Evolutionary conservation across 2,329 filamentous ascomycete species (phyloP).

Genomic region (Ustilaginoidea virens): DNA sequence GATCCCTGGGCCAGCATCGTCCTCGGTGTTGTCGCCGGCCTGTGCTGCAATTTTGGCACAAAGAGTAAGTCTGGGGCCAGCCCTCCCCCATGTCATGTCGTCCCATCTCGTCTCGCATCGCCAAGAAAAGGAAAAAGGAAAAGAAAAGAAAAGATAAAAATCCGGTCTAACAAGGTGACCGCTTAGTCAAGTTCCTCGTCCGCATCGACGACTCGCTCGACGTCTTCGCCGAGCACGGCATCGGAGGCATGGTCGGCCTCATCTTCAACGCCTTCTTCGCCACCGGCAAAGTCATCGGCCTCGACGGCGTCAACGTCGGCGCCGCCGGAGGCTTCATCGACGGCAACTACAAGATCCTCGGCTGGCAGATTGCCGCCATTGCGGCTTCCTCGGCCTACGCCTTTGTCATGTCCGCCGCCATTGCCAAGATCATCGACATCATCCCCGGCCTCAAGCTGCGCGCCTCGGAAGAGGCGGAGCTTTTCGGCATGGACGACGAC

Average conservation of each 20-base stretch:
- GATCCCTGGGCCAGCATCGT: conserved; percentile 52
- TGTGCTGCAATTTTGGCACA: conserved; percentile 53
- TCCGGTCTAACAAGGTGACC: conserved; percentile 5
- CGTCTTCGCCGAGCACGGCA: conserved; percentile 55
- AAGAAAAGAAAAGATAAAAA: neutral
- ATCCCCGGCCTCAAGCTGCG: conserved; percentile 67
- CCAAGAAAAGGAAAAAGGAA: neutral
- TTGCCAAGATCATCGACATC: conserved; percentile 61
- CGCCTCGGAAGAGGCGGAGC: conserved; percentile 66
- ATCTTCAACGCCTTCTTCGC: conserved; percentile 62
- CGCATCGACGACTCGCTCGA: conserved; percentile 57
- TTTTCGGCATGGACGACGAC: conserved; percentile 79
- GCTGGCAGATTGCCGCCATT: conserved; percentile 69
- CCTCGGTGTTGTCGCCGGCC: conserved; percentile 49
- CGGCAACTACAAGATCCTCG: conserved; percentile 58
- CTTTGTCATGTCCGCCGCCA: conserved; percentile 57
- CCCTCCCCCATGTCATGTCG: conserved; percentile 6
- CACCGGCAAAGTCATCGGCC: conserved; percentile 53
- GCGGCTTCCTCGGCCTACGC: conserved; percentile 49
- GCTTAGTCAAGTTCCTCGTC: conserved; percentile 43
- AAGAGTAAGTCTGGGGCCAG: conserved; percentile 23
- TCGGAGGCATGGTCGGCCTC: conserved; percentile 54
- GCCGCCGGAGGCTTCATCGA: conserved; percentile 56
- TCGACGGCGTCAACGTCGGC: conserved; percentile 62
- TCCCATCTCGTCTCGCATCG: neutral